A percentile compares a stretch with the other conserved stretches of the same genome.
Evolutionary conservation across 129 eudicot genomes (phyloP).

Genomic region (Artemisia annua): DNA sequence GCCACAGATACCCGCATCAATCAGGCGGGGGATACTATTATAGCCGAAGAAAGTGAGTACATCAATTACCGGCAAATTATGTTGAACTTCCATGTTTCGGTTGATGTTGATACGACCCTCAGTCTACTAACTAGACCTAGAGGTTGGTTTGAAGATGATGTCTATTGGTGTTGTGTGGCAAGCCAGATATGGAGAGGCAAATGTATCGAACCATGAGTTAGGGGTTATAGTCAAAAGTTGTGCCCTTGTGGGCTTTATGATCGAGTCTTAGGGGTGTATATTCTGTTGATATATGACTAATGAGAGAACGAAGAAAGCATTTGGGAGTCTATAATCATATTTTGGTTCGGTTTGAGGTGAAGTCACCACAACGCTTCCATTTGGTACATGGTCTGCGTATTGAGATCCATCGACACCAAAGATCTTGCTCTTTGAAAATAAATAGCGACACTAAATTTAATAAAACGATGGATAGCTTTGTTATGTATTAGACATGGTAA

Average conservation of each 20-base stretch:
- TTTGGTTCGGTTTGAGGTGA: background rate
- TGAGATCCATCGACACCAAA: background rate
- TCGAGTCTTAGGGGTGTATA: conserved; percentile 21
- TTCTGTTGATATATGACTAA: conserved; percentile 8
- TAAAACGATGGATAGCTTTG: background rate
- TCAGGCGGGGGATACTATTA: conserved; percentile 74
- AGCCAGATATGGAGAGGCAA: background rate
- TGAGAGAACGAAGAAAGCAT: conserved; percentile 13
- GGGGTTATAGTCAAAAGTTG: background rate
- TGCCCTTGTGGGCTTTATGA: conserved; percentile 20
- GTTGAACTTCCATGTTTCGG: background rate
- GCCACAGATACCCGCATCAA: conserved; percentile 64
- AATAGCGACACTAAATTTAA: background rate
- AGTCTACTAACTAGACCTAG: background rate
- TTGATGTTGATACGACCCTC: background rate
- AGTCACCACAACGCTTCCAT: background rate
- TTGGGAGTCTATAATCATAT: conserved; percentile 5
- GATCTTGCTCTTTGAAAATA: background rate
- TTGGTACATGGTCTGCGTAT: background rate
- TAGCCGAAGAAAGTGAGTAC: conserved; percentile 53
- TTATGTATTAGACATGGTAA: background rate
- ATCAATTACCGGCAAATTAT: too few species aligned
- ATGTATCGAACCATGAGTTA: background rate
- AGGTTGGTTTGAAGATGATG: background rate
- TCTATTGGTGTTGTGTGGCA: background rate